Evolutionary conservation across 495 filamentous ascomycete species (phyloP).

Genomic region (Collariella sp.): DNA sequence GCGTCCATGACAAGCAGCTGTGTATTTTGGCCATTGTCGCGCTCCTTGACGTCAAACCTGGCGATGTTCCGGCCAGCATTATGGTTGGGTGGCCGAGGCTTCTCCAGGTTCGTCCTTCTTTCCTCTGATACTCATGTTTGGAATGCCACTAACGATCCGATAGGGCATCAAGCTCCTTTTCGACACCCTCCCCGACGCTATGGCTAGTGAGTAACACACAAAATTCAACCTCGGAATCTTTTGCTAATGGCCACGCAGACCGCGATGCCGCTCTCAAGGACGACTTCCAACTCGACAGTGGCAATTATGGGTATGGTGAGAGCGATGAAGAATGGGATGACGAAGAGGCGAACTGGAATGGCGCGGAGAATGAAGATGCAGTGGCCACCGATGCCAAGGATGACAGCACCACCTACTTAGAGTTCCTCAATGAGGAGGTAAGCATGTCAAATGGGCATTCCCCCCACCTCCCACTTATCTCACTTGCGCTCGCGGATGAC

Average conservation of each 20-base stretch:
- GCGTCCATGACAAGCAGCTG: constrained; percentile 97
- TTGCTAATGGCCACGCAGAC: constrained; percentile 38
- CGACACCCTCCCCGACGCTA: constrained; percentile 77
- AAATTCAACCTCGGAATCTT: not conserved
- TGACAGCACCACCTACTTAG: constrained; percentile 88
- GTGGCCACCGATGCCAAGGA: constrained; percentile 63
- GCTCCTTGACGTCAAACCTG: constrained; percentile 64
- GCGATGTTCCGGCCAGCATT: constrained; percentile 76
- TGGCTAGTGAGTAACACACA: constrained; percentile 59
- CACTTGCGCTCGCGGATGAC: constrained; percentile 9
- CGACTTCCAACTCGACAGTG: constrained; percentile 63
- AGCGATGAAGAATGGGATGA: constrained; percentile 76
- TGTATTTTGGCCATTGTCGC: constrained; percentile 88
- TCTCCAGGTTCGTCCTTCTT: constrained; percentile 42
- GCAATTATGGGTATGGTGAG: constrained; percentile 65
- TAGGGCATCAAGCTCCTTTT: constrained; percentile 80
- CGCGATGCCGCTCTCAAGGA: constrained; percentile 92
- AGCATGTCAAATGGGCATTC: constrained; percentile 10
- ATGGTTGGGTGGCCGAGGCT: constrained; percentile 96
- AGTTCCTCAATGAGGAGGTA: constrained; percentile 89
- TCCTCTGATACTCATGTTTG: not conserved
- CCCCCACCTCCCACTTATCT: not conserved
- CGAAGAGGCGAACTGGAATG: constrained; percentile 50
- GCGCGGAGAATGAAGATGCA: constrained; percentile 42
- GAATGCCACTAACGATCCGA: not conserved